Conservation (phyloP, 805 yeast species). For the Sugiyamaella americana region DNA sequence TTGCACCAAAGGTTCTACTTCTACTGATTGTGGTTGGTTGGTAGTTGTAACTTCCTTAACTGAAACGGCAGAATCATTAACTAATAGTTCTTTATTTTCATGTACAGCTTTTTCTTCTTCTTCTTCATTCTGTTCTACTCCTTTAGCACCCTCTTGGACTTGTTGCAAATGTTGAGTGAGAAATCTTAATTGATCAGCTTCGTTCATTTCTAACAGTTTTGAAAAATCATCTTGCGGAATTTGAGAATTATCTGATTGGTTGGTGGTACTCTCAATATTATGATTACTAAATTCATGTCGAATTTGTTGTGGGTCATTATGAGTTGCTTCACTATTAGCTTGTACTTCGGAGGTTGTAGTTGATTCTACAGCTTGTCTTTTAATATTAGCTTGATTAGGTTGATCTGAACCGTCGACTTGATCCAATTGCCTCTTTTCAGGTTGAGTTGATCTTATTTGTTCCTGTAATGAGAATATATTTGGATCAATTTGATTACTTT, state of each 20-base stretch:
- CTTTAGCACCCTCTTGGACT: constrained; percentile 7
- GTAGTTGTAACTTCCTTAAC: no score
- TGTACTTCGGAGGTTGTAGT: neutral
- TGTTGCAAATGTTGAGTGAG: constrained; percentile 25
- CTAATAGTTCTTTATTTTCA: neutral
- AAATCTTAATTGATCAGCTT: constrained; percentile 26
- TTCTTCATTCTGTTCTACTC: neutral
- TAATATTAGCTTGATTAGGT: neutral
- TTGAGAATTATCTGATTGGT: neutral
- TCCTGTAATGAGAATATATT: no score
- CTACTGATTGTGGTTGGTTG: neutral
- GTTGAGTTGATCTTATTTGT: neutral
- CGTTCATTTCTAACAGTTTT: constrained; percentile 20
- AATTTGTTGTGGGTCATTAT: no score
- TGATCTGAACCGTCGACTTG: neutral
- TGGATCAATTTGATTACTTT: neutral
- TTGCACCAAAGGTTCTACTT: neutral
- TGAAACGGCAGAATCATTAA: neutral
- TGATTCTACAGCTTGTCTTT: neutral
- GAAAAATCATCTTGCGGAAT: constrained; percentile 1
- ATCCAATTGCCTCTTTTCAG: neutral
- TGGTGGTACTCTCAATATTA: neutral
- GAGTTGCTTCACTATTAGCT: neutral
- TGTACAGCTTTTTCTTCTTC: neutral
- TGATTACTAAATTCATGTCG: neutral